Evolutionary conservation across 2,329 filamentous ascomycete genomes (phyloP).

Genomic region (Beauveria asiatica): DNA sequence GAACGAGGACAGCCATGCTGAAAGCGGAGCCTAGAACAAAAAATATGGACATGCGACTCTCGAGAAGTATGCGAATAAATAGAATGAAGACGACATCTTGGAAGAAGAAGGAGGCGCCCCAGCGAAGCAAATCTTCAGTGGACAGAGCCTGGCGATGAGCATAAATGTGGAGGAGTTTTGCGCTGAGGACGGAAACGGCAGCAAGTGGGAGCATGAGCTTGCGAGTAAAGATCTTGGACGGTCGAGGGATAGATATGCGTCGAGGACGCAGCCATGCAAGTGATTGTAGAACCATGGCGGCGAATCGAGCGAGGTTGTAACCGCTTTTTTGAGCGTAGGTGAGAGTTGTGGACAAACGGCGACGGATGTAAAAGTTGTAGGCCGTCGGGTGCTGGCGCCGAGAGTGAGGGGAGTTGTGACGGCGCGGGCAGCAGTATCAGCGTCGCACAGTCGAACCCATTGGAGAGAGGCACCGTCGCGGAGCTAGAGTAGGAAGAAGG

Average conservation of each 20-base stretch:
- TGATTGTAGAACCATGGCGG: constrained; percentile 1
- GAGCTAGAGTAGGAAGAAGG: not conserved
- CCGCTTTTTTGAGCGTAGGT: not conserved
- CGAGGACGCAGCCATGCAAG: not conserved
- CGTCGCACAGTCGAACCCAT: constrained; percentile 3
- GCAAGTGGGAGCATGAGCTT: constrained; percentile 10
- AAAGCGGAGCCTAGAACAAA: constrained; percentile 3
- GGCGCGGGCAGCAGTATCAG: not conserved
- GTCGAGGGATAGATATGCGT: constrained; percentile 4
- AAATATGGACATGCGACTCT: constrained; percentile 1
- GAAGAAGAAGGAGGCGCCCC: constrained; percentile 9
- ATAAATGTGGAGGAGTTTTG: constrained; percentile 8
- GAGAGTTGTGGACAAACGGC: not conserved
- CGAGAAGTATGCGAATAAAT: constrained; percentile 4
- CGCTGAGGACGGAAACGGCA: constrained; percentile 8
- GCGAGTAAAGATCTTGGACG: constrained; percentile 9
- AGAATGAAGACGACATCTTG: constrained; percentile 11
- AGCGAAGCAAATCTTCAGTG: constrained; percentile 1
- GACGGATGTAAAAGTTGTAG: too few relatives aligned
- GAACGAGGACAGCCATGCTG: constrained; percentile 34
- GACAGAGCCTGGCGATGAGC: constrained; percentile 7
- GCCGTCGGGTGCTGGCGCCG: not conserved
- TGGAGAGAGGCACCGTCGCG: not conserved
- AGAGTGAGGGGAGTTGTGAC: not conserved
- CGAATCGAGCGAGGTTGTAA: not conserved